Conservation (phyloP, 768 basidiomycete species). For the Lentinula raphanica region DNA sequence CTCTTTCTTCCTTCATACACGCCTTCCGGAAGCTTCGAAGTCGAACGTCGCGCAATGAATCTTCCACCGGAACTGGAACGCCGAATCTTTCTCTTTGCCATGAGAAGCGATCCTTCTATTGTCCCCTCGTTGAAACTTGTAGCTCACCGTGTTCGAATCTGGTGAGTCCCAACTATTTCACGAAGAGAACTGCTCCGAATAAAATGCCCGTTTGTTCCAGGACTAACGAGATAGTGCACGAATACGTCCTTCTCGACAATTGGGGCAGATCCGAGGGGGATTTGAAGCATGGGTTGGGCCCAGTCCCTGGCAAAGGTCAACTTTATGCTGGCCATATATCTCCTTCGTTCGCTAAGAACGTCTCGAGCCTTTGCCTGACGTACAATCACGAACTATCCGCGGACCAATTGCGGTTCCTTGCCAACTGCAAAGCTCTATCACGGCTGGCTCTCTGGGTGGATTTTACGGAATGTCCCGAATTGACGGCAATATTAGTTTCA, state of each 20-base stretch:
- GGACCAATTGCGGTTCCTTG: background rate
- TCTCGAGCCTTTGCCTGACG: constrained; percentile 6
- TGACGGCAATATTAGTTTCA: background rate
- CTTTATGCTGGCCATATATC: constrained; percentile 3
- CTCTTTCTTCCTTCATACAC: background rate
- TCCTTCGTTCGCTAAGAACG: background rate
- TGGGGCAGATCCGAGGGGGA: constrained; percentile 5
- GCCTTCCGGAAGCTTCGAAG: background rate
- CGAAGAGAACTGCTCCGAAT: background rate
- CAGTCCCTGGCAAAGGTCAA: background rate
- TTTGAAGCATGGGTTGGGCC: constrained; percentile 1
- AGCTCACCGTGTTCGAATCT: constrained; percentile 2
- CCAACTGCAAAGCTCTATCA: background rate
- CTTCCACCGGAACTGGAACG: constrained; percentile 6
- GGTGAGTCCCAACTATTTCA: background rate
- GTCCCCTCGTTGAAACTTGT: constrained; percentile 5
- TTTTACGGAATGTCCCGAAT: background rate
- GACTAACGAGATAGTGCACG: constrained; percentile 4
- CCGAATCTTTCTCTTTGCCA: background rate
- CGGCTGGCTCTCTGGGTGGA: constrained; percentile 5
- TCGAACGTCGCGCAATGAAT: background rate
- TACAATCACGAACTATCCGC: background rate
- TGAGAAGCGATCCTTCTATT: constrained; percentile 1
- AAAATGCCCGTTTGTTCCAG: background rate
- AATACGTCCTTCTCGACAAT: constrained; percentile 5